phyloP scores from a whole-genome alignment of 2,329 filamentous ascomycete species.

The Hypoxylon sp. region DNA sequence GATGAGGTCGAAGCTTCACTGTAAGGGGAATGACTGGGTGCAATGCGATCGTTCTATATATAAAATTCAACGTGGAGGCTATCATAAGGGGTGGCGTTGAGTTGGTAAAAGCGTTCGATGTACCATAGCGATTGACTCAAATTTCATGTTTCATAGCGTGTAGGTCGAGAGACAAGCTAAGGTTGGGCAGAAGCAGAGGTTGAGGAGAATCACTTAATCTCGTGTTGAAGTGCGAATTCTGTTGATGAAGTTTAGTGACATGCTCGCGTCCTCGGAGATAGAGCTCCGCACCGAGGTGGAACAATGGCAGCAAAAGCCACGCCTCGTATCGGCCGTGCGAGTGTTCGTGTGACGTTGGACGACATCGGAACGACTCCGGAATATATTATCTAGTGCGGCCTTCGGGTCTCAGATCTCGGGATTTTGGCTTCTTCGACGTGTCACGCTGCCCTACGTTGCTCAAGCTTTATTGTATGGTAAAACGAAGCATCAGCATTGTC shows the following conservation, averaged over 20 bases:
- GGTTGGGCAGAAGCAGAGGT: conserved; percentile 26
- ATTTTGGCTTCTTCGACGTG: conserved; percentile 16
- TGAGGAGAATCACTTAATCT: conserved; percentile 5
- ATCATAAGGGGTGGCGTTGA: conserved; percentile 14
- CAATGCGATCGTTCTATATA: conserved; percentile 19
- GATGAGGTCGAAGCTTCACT: conserved; percentile 58
- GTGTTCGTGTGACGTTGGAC: conserved; percentile 39
- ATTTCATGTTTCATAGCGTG: conserved; percentile 15
- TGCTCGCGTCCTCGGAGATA: conserved; percentile 36
- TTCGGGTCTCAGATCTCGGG: conserved; percentile 27
- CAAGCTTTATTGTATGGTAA: conserved; percentile 10
- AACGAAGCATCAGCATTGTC: conserved; percentile 4
- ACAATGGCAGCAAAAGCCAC: conserved; percentile 20
- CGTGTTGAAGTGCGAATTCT: conserved; percentile 22
- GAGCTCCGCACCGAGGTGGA: conserved; percentile 25
- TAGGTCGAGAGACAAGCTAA: not conserved
- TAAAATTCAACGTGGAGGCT: conserved; percentile 26
- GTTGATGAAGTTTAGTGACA: conserved; percentile 16
- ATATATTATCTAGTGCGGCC: conserved; percentile 17
- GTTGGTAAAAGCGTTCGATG: conserved; percentile 15
- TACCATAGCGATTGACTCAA: conserved; percentile 12
- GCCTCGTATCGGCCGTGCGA: conserved; percentile 46
- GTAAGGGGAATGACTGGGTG: conserved; percentile 18
- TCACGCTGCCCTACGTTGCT: conserved; percentile 14
- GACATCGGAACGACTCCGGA: conserved; percentile 11